Percentiles rank a stretch among this genome's conserved stretches.
Conservation (phyloP, 306 rosid genomes). For the Medicago truncatula region DNA sequence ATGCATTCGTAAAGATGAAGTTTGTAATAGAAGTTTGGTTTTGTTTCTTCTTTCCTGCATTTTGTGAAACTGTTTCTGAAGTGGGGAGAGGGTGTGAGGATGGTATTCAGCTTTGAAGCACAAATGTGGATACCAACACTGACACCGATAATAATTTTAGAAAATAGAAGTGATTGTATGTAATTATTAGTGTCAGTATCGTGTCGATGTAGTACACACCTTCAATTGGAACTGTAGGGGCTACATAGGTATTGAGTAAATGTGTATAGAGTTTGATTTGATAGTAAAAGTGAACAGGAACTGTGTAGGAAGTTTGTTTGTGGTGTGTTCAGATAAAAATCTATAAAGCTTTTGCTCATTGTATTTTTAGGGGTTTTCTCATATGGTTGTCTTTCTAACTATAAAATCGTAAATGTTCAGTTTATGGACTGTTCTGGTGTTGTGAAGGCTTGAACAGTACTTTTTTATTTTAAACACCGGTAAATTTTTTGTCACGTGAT, state of each 20-base stretch:
- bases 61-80: conserved; percentile 12
- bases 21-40: conserved; percentile 7
- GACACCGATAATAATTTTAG: too few species aligned
- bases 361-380: not conserved
- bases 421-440: too few species aligned
- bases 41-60: not conserved
- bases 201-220: too few species aligned
- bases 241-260: not conserved
- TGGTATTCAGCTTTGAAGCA: not conserved
- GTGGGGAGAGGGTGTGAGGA: not conserved
- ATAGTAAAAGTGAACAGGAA: not conserved
- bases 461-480: too few species aligned
- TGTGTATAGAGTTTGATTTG: conserved; percentile 1
- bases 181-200: too few species aligned
- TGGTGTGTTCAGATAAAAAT: not conserved
- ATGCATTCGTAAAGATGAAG: conserved; percentile 1
- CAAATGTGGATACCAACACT: too few species aligned
- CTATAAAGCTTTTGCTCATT: not conserved
- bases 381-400: not conserved
- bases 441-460: not conserved
- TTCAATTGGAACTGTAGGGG: too few species aligned
- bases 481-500: too few species aligned
- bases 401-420: too few species aligned
- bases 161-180: too few species aligned
- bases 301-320: not conserved